Evolutionary conservation across 2,329 filamentous ascomycete genomes (phyloP).

Genomic region (Cyphellophora europaea): DNA sequence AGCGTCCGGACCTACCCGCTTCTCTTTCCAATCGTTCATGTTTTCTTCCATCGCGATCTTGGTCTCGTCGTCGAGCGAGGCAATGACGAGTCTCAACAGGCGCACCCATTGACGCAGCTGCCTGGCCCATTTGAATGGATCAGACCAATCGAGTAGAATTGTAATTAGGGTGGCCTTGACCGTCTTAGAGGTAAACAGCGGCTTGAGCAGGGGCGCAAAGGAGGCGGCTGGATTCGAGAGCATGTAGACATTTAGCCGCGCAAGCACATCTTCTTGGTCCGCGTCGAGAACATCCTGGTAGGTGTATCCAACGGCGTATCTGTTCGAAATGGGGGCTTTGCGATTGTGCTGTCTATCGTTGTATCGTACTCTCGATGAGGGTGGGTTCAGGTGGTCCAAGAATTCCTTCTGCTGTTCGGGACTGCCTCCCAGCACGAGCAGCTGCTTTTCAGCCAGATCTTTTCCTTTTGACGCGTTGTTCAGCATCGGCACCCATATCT

Average conservation of each 20-base stretch:
- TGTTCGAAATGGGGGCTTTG: slow-evolving; percentile 75
- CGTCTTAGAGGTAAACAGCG: slow-evolving; percentile 72
- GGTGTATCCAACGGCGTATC: slow-evolving; percentile 86
- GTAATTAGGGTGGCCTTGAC: slow-evolving; percentile 82
- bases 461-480: slow-evolving; percentile 85
- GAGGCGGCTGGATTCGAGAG: slow-evolving; percentile 75
- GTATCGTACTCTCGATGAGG: slow-evolving; percentile 28
- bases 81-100: slow-evolving; percentile 66
- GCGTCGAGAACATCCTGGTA: slow-evolving; percentile 91
- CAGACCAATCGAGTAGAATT: slow-evolving; percentile 89
- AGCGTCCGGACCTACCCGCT: slow-evolving; percentile 44
- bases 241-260: slow-evolving; percentile 79
- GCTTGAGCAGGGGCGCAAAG: slow-evolving; percentile 73
- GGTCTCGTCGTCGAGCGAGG: slow-evolving; percentile 63
- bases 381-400: slow-evolving; percentile 49
- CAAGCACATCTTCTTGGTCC: slow-evolving; percentile 91
- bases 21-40: slow-evolving; percentile 70
- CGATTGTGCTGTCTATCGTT: slow-evolving; percentile 44
- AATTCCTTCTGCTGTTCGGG: slow-evolving; percentile 79
- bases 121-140: slow-evolving; percentile 86
- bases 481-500: slow-evolving; percentile 91
- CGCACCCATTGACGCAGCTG: slow-evolving; percentile 85
- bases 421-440: slow-evolving; percentile 79
- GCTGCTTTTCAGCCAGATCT: slow-evolving; percentile 81
- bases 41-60: slow-evolving; percentile 80